Percentiles rank a stretch among this genome's conserved stretches.
phyloP scores from a whole-genome alignment of 225 moss, liverwort and hornwort species.

The Ulota crispa region DNA sequence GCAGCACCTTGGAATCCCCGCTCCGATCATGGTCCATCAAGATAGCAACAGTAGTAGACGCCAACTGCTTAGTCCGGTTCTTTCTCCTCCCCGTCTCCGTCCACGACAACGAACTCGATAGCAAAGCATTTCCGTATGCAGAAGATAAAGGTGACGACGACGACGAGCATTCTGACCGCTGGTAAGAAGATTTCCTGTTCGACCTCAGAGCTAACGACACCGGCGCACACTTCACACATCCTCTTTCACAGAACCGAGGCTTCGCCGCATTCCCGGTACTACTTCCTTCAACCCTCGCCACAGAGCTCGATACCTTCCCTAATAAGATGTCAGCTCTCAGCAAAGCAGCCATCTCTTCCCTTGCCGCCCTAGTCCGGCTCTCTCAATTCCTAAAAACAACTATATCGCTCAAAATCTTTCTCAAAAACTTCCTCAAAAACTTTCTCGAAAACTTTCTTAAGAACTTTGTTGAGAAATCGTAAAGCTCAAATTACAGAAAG shows the following conservation, averaged over 20 bases:
- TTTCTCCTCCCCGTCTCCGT: background rate
- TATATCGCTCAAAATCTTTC: background rate
- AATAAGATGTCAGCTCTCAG: conserved; percentile 16
- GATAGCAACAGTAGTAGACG: conserved; percentile 10
- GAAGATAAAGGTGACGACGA: background rate
- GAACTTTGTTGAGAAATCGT: no score
- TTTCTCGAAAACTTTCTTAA: background rate
- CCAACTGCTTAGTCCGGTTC: conserved; percentile 9
- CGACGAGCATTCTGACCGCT: conserved; percentile 45
- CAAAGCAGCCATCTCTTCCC: conserved; percentile 24
- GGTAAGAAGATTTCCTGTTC: conserved; percentile 30
- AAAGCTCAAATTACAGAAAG: background rate
- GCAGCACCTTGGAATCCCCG: conserved; percentile 24
- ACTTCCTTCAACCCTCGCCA: background rate
- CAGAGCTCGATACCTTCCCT: conserved; percentile 8
- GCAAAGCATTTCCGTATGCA: conserved; percentile 9
- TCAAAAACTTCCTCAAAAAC: background rate
- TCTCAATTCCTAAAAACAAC: background rate
- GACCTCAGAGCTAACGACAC: conserved; percentile 34
- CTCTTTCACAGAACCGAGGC: conserved; percentile 26
- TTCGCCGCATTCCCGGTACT: background rate
- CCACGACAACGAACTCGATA: background rate
- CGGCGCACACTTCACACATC: conserved; percentile 40
- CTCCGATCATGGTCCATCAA: conserved; percentile 35
- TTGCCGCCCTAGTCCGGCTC: conserved; percentile 12